These are phyloP conservation scores for Coniophora puteana DNA, from an alignment of 1,284 basidiomycete genomes.

Conservation along the genomic window DNA sequence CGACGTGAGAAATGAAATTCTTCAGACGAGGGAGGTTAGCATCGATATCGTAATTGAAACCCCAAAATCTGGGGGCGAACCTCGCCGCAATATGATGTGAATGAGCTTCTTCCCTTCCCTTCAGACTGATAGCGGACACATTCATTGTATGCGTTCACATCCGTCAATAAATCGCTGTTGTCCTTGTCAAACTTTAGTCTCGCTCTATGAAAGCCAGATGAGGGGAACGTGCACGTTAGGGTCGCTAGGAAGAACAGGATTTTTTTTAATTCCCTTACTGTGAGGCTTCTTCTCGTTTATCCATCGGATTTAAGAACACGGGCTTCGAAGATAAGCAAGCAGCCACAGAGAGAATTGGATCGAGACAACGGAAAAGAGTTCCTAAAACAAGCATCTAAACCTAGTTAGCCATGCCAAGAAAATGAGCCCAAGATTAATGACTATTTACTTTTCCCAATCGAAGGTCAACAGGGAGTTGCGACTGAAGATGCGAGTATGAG, in stretches of 20 bases:
- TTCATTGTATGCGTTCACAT: constrained; percentile 74
- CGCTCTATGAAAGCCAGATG: constrained; percentile 43
- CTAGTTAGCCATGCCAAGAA: constrained; percentile 1
- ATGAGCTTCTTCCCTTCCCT: constrained; percentile 41
- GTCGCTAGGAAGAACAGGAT: not conserved
- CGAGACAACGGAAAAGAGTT: constrained; percentile 77
- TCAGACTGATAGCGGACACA: constrained; percentile 52
- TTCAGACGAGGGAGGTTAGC: constrained; percentile 27
- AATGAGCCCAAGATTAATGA: not conserved
- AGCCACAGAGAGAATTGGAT: constrained; percentile 75
- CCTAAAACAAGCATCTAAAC: constrained; percentile 83
- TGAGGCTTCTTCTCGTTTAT: constrained; percentile 78
- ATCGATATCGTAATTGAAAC: constrained; percentile 1
- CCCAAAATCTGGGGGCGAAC: constrained; percentile 34
- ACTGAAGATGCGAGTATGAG: constrained; percentile 36
- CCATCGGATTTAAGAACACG: constrained; percentile 78
- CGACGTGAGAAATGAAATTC: constrained; percentile 81
- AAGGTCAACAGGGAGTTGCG: constrained; percentile 86
- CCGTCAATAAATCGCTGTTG: constrained; percentile 87
- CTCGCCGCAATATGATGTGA: constrained; percentile 74
- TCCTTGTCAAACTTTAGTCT: constrained; percentile 63
- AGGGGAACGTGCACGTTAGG: not conserved
- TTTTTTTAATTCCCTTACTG: no score
- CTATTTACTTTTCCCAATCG: constrained; percentile 74
- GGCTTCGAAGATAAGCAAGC: constrained; percentile 88